Conservation (phyloP, 108 stramenopile genomes). For the Cyclotella choctawhatcheeana region DNA sequence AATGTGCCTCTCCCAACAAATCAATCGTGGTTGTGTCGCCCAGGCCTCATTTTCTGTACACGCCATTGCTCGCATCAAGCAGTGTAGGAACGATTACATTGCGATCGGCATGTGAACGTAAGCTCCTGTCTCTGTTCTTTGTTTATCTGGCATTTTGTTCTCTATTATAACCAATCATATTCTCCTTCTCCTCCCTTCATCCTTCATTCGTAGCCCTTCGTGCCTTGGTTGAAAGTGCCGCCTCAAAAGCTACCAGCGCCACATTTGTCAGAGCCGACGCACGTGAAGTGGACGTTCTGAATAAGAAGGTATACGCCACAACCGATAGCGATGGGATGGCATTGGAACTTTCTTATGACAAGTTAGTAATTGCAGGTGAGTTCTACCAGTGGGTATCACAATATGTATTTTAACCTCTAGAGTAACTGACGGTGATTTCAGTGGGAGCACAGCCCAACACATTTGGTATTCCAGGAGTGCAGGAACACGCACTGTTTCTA, state of each 20-base stretch:
- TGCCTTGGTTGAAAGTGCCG: conserved; percentile 44
- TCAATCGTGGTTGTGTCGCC: conserved; percentile 46
- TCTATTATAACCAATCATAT: too few species aligned
- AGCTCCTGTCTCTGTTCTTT: too few species aligned
- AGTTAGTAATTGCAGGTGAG: conserved; percentile 70
- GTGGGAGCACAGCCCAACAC: conserved; percentile 76
- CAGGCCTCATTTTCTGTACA: conserved; percentile 48
- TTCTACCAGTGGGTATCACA: too few species aligned
- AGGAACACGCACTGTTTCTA: conserved; percentile 71
- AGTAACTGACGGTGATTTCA: too few species aligned
- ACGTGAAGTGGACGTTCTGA: conserved; percentile 43
- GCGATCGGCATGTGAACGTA: conserved; percentile 68
- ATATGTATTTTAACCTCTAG: too few species aligned
- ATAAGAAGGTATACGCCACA: conserved; percentile 44
- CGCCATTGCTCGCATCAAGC: conserved; percentile 72
- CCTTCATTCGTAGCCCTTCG: too few species aligned
- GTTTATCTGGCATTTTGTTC: too few species aligned
- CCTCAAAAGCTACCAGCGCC: conserved; percentile 5
- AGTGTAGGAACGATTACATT: conserved; percentile 75
- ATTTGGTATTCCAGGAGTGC: conserved; percentile 65
- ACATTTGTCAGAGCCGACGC: conserved; percentile 67
- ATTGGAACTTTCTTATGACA: conserved; percentile 61
- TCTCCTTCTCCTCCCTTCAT: too few species aligned
- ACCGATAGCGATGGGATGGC: conserved; percentile 43
- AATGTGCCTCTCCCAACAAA: conserved; percentile 21